A percentile compares a stretch with the other conserved stretches of the same genome.
These are phyloP conservation scores for Asterochloris erici DNA, from an alignment of 139 green algal species.

Conservation along the genomic window DNA sequence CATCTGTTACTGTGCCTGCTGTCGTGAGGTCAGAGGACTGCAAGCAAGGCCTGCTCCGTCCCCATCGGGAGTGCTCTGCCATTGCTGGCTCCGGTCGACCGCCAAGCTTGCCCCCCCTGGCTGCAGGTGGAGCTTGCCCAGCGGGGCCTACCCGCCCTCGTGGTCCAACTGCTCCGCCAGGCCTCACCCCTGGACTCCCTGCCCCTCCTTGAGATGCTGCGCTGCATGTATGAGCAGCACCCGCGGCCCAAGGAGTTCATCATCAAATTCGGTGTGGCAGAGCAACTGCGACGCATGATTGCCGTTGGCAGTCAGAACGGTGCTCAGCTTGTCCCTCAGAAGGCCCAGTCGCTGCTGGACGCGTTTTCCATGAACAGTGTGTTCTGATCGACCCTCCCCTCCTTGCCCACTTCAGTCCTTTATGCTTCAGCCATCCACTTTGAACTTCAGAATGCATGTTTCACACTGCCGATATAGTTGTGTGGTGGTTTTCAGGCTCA, in stretches of 20 bases:
- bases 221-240: constrained; percentile 70
- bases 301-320: constrained; percentile 11
- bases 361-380: constrained; percentile 73
- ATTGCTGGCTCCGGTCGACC: too few relatives aligned
- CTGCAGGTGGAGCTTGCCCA: constrained; percentile 27
- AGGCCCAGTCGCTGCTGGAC: constrained; percentile 66
- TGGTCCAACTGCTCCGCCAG: constrained; percentile 40
- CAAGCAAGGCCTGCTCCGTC: too few relatives aligned
- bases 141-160: constrained; percentile 27
- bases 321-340: constrained; percentile 41
- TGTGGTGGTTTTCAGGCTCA: too few relatives aligned
- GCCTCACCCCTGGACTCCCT: constrained; percentile 26
- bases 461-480: too few relatives aligned
- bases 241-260: constrained; percentile 79
- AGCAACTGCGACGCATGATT: constrained; percentile 40
- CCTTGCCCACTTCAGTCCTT: too few relatives aligned
- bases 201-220: constrained; percentile 51
- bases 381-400: constrained; percentile 29
- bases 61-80: too few relatives aligned
- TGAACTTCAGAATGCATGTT: too few relatives aligned
- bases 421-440: too few relatives aligned
- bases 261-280: constrained; percentile 46
- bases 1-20: not conserved
- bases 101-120: too few relatives aligned
- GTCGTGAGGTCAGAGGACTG: too few relatives aligned